Percentiles rank a stretch among this genome's conserved stretches.
phyloP scores from a whole-genome alignment of 352 stramenopile genomes.

The Phytophthora europaea region DNA sequence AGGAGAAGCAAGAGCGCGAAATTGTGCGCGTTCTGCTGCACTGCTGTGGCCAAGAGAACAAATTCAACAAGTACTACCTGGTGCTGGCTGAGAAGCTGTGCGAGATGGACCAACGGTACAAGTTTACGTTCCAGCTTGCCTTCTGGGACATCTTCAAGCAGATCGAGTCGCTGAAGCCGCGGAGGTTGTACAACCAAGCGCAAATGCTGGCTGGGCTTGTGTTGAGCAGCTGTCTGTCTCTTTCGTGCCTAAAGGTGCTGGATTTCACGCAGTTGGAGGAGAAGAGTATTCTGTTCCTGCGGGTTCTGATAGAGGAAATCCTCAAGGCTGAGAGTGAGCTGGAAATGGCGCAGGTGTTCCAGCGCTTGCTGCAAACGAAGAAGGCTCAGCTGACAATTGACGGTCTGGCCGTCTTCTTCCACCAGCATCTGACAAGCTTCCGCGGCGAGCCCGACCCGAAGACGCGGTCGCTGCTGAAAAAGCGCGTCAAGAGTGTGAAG shows the following conservation, averaged over 20 bases:
- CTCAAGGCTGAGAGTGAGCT: slow-evolving; percentile 74
- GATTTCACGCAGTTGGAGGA: slow-evolving; percentile 93
- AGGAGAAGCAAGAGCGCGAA: slow-evolving; percentile 94
- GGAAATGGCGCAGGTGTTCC: slow-evolving; percentile 78
- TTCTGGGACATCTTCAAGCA: slow-evolving; percentile 99
- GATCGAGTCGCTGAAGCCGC: slow-evolving; percentile 76
- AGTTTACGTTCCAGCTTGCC: slow-evolving; percentile 97
- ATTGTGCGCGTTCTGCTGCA: slow-evolving; percentile 96
- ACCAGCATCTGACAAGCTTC: slow-evolving; percentile 81
- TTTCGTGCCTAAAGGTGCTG: slow-evolving; percentile 93
- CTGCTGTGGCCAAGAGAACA: slow-evolving; percentile 87
- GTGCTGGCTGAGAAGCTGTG: slow-evolving; percentile 94
- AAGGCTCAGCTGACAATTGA: slow-evolving; percentile 85
- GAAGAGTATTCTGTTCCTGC: slow-evolving; percentile 91
- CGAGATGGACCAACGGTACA: slow-evolving; percentile 95
- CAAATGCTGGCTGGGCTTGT: slow-evolving; percentile 88
- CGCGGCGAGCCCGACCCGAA: slow-evolving; percentile 53
- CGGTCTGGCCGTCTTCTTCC: slow-evolving; percentile 81
- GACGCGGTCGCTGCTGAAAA: slow-evolving; percentile 57
- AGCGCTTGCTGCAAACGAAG: slow-evolving; percentile 82
- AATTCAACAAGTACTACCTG: slow-evolving; percentile 98
- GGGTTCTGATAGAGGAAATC: slow-evolving; percentile 81
- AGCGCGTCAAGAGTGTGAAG: slow-evolving; percentile 72
- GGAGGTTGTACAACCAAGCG: slow-evolving; percentile 93
- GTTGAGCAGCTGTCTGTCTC: slow-evolving; percentile 64